Conservation (phyloP, 2,329 filamentous ascomycete genomes). For the Dactylellina cionopaga region DNA sequence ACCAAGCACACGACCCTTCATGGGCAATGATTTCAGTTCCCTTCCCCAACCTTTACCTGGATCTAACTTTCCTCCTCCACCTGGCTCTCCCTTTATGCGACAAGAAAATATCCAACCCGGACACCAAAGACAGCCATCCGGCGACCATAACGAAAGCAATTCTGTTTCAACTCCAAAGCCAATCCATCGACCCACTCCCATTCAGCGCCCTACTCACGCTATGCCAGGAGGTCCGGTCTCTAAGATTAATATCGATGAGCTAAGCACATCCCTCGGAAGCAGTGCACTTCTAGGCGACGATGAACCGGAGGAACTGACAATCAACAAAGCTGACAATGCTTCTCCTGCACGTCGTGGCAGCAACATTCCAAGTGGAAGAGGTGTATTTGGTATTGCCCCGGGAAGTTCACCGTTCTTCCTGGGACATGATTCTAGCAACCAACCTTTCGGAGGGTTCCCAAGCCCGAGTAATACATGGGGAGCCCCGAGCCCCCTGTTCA, state of each 20-base stretch:
- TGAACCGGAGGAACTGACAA: constrained; percentile 72
- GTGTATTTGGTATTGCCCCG: constrained; percentile 60
- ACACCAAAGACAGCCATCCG: constrained; percentile 46
- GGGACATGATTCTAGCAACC: constrained; percentile 62
- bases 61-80: constrained; percentile 26
- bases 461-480: constrained; percentile 60
- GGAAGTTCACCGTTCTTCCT: constrained; percentile 22
- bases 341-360: constrained; percentile 64
- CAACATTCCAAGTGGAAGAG: constrained; percentile 66
- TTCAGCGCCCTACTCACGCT: constrained; percentile 83
- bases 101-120: constrained; percentile 27
- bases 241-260: constrained; percentile 69
- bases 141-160: constrained; percentile 33
- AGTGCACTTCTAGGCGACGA: constrained; percentile 83
- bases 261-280: constrained; percentile 85
- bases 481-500: constrained; percentile 20
- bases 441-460: constrained; percentile 62
- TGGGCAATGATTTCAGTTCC: constrained; percentile 31
- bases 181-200: constrained; percentile 83
- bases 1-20: constrained; percentile 22
- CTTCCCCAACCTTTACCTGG: constrained; percentile 16
- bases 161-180: constrained; percentile 65
- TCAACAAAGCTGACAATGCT: constrained; percentile 57
- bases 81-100: constrained; percentile 43
- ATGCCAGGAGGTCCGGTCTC: constrained; percentile 61